phyloP scores from a whole-genome alignment of 805 yeast genomes.

The Candida maesae region DNA sequence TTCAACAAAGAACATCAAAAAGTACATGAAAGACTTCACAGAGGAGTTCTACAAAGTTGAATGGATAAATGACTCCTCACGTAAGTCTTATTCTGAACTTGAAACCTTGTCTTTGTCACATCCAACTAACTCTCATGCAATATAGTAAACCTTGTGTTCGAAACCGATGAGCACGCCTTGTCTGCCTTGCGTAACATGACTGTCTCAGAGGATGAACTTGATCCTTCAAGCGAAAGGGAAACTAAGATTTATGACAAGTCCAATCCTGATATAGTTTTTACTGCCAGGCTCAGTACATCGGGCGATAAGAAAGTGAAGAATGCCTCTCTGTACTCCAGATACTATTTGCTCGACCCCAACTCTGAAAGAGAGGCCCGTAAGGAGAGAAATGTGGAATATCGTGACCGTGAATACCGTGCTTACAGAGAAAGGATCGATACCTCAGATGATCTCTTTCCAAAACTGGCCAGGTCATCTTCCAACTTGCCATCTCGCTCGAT shows the following conservation, averaged over 20 bases:
- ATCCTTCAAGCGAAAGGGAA: constrained; percentile 7
- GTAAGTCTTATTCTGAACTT: constrained; percentile 13
- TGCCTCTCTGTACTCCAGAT: constrained; percentile 26
- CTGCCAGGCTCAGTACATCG: constrained; percentile 18
- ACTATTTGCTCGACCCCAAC: constrained; percentile 26
- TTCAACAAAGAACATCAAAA: constrained; percentile 22
- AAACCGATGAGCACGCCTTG: constrained; percentile 18
- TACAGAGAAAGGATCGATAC: constrained; percentile 11
- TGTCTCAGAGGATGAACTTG: constrained; percentile 5
- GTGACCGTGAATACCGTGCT: constrained; percentile 21
- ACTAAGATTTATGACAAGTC: constrained; percentile 8
- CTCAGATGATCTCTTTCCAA: constrained; percentile 24
- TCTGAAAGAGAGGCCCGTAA: constrained; percentile 8
- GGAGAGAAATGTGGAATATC: constrained; percentile 7
- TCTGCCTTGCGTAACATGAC: constrained; percentile 15
- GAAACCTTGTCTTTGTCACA: background rate
- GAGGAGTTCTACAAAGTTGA: constrained; percentile 22
- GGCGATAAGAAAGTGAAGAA: constrained; percentile 26
- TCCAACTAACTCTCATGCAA: background rate
- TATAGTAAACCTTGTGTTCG: constrained; percentile 25
- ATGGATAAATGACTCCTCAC: constrained; percentile 26
- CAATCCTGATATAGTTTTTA: constrained; percentile 17
- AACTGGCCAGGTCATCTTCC: constrained; percentile 1
- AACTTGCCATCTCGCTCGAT: too few species aligned
- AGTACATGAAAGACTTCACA: constrained; percentile 17